Conservation (phyloP, 2,329 filamentous ascomycete species). For the Colletotrichum cuscutae region DNA sequence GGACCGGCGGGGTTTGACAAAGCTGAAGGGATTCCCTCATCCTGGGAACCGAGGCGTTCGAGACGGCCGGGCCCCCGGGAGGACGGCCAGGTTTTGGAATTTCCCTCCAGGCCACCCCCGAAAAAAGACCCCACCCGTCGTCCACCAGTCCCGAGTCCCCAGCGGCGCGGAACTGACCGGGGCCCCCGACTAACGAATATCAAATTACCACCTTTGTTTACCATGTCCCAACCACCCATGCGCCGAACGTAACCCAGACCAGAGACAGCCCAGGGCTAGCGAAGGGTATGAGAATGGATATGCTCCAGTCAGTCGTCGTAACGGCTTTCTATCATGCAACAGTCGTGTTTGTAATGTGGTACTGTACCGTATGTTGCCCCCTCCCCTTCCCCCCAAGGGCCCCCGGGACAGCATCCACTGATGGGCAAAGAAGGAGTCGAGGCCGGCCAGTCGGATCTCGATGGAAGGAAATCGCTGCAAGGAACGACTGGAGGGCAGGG, state of each 20-base stretch:
- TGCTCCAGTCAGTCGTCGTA: neutral
- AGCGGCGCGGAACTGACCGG: neutral
- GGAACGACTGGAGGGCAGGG: neutral
- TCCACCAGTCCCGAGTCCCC: constrained; percentile 3
- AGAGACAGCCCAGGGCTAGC: neutral
- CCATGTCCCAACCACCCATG: neutral
- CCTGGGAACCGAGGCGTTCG: neutral
- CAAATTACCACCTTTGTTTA: neutral
- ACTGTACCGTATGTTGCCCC: neutral
- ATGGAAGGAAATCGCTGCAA: neutral
- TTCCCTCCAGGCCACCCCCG: neutral
- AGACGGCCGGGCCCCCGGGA: neutral
- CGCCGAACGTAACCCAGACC: neutral
- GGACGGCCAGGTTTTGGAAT: neutral
- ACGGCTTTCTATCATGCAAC: neutral
- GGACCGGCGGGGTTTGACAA: neutral
- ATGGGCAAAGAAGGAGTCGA: neutral
- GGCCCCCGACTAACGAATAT: neutral
- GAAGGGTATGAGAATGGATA: constrained; percentile 1
- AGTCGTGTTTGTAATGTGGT: neutral
- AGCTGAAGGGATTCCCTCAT: neutral
- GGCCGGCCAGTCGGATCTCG: neutral
- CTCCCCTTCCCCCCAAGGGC: neutral
- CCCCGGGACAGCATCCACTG: neutral
- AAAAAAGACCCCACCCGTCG: neutral